Base-by-base conservation (phyloP, 192 early-diverging fungal genomes). In the Entomortierella beljakovae region DNA sequence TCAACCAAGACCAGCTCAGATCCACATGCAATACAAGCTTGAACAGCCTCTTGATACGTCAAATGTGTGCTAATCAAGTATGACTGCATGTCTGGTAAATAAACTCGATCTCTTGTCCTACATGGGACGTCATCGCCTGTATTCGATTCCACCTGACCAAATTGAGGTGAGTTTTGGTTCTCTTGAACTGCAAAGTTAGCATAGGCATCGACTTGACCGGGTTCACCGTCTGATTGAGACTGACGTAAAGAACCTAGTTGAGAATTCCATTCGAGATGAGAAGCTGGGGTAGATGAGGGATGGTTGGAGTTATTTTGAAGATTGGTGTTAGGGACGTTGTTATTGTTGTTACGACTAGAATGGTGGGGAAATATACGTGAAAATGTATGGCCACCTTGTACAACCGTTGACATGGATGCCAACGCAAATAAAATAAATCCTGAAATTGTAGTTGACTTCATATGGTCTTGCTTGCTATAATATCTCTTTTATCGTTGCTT, bases 1-100 rank as follows among this genome's bases (percentile, higher is more conserved):
- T 77, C 74, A 18, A 77, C 29, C 46, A 77, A 40, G 15, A 69
- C 74, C 43, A 77, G 28, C 13, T 77, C 74, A 8, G 74, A 77
- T 11, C 74, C 61, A 42, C 74, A 77, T 16, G 65, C 74, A 22
- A 23, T 15, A 29, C 74, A 77, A 3, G 74, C 74, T 23, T 77
- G 74, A 2, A 64, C 22, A 0, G 74, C 74, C 11, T 77, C 74
- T 40, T 32, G 54, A 55, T 77, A 77, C 0, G 55, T 69, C 61
- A 77, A 10, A 0, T 65, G 61, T 2, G 38, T 29, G 16, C 69
- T 54, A 48, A 77, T 77, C 66, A 77, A 25, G 66, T 69, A 77
- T 4, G 65, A 68, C 28, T 69, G 74, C 74, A 77, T 77, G 29
- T 77, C 74, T 2, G 74, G 74, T 23, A 77, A 40, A 22, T 77